A percentile compares a stretch with the other conserved stretches of the same genome.
Evolutionary conservation across 805 yeast genomes (phyloP).

Genomic region (Ogataea trehalophila): DNA sequence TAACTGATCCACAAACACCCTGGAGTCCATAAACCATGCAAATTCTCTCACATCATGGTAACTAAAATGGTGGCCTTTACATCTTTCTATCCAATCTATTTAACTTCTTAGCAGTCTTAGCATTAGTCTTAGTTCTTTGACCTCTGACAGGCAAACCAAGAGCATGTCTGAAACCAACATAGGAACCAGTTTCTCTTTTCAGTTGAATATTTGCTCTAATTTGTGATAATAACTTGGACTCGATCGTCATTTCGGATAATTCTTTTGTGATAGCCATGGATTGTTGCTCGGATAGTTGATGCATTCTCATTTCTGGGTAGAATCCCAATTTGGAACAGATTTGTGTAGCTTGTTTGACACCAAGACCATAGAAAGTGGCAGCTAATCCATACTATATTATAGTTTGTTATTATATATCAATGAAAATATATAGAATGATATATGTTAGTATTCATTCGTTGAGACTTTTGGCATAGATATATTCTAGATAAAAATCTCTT

Average conservation of each 20-base stretch:
- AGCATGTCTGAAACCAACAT: conserved; percentile 86
- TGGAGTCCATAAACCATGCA: too few species aligned
- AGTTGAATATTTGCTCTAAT: conserved; percentile 72
- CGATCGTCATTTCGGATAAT: conserved; percentile 75
- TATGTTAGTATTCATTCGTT: conserved; percentile 1
- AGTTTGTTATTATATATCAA: too few species aligned
- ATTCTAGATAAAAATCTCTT: too few species aligned
- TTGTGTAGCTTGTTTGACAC: conserved; percentile 63
- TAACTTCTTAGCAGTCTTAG: conserved; percentile 81
- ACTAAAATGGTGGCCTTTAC: conserved; percentile 2
- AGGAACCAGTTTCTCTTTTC: conserved; percentile 78
- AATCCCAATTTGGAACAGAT: conserved; percentile 86
- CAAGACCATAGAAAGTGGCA: conserved; percentile 81
- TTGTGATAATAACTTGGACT: conserved; percentile 70
- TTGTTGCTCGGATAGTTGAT: conserved; percentile 84
- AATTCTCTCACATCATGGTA: background rate
- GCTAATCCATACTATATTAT: conserved; percentile 54
- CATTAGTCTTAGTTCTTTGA: conserved; percentile 88
- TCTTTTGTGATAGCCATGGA: conserved; percentile 84
- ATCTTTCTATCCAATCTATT: conserved; percentile 63
- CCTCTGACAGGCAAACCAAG: conserved; percentile 81
- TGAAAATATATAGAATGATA: background rate
- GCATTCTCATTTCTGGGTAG: conserved; percentile 92
- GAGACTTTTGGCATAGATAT: background rate
- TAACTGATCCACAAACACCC: background rate